Base-by-base conservation (phyloP, 2,329 filamentous ascomycete species). In the Claviceps sp. region DNA sequence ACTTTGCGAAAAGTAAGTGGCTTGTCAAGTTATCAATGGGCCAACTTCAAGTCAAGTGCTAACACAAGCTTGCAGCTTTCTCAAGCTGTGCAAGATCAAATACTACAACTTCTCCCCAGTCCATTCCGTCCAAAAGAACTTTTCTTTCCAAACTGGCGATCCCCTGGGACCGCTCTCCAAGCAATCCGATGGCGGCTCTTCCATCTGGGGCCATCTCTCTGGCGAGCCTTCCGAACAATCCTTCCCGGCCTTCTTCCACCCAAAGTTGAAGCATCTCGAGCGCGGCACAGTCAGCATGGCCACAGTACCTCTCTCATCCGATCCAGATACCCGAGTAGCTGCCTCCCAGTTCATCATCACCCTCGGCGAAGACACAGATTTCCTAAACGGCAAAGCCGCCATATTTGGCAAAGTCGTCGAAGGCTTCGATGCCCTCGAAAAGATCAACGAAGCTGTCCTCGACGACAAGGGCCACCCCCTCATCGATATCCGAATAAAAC, bases 71-170 rank as follows among this genome's bases (percentile, higher is more conserved):
- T 75, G 73, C 68, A 94, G 88, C 77, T 97, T 98, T 68, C 75
- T 98, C 53, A 97, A 98, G 77, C 86, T 98, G 61, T 96, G 93
- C 81, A 97, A 97, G 72, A 76, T 89, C 70, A 98, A 96, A 73
- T 98, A 97, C 73, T 98, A 96, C 81, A 97, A 97, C 73, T 97
- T 94, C 68, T 84, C 89, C 5, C 93, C 91, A 26, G 73, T 97
- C 51, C 88, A 96, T 71, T 89, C 85, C 59, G 81, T 98, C 40
- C 93, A 96, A 65, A 93, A 91, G 67, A 83, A 88, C 69, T 97
- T 96, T 70, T 95, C 90, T 55, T 95, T 95, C 70, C 91, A 97
- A 69, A 94, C 88, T 37, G 91, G 91, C 65, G 93, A 97, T 63
- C 91, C 91, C 13, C 82, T 97, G 50, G 91, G 93, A 13, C 91